Evolutionary conservation across 768 basidiomycete species (phyloP).

Genomic region (Epithele typhae): DNA sequence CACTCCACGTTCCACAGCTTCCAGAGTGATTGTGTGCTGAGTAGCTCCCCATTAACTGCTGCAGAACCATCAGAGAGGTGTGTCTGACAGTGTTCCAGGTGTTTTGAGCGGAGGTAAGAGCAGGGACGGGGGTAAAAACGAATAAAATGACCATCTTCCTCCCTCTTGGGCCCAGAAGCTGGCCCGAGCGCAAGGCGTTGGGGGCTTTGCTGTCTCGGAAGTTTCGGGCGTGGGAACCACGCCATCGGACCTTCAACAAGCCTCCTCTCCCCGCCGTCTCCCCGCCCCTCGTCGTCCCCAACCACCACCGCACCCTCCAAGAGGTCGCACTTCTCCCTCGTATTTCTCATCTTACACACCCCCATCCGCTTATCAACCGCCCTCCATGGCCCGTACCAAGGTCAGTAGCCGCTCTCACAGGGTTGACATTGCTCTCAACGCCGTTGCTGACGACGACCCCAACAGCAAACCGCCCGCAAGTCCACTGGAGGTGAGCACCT

Average conservation of each 20-base stretch:
- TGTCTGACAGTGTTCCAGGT: too few species aligned
- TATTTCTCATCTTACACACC: conserved; percentile 6
- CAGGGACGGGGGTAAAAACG: too few species aligned
- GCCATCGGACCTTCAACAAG: conserved; percentile 23
- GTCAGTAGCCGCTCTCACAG: conserved; percentile 33
- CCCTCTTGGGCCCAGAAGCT: conserved; percentile 12
- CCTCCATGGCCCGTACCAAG: conserved; percentile 85
- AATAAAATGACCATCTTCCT: conserved; percentile 8
- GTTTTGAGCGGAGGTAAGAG: too few species aligned
- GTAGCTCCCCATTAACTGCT: too few species aligned
- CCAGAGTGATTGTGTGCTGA: too few species aligned
- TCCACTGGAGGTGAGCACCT: conserved; percentile 84
- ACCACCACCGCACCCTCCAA: conserved; percentile 18
- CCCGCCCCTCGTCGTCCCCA: conserved; percentile 21
- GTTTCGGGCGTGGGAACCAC: conserved; percentile 24
- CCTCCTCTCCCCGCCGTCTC: conserved; percentile 19
- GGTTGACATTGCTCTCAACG: conserved; percentile 27
- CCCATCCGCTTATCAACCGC: conserved; percentile 15
- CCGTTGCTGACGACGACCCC: conserved; percentile 28
- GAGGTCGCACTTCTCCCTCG: conserved; percentile 15
- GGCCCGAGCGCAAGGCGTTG: conserved; percentile 17
- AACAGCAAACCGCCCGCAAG: conserved; percentile 97
- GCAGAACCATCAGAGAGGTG: too few species aligned
- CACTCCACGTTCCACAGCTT: too few species aligned
- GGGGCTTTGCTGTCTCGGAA: conserved; percentile 18